Evolutionary conservation across 2,329 filamentous ascomycete species (phyloP), one percentile per base, ranked within the genome.

Genomic region (Scedosporium dehoogii): DNA sequence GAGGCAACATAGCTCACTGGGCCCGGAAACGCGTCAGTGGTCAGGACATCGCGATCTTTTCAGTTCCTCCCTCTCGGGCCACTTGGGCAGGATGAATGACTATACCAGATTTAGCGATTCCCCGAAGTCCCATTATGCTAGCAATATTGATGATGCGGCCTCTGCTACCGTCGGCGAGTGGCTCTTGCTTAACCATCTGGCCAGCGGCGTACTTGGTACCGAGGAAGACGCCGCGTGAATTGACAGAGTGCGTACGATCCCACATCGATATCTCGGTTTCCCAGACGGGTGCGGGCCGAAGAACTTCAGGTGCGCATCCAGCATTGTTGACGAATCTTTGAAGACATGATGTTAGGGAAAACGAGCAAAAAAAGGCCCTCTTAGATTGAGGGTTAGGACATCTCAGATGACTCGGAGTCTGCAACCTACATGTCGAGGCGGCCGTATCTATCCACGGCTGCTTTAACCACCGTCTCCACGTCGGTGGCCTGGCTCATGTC

Each of bases 151-250:
- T 48, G 6, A 21, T 48, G 44, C 44, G 16, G 10, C 16, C 44
- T 48, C 78, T 65, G 56, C 79, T 74, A 16, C 78, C 76, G 2
- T 65, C 68, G 1, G 65, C 63, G 3, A 72, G 69, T 0, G 72
- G 73, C 0, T 75, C 70, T 64, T 85, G 82, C 6, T 71, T 70
- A 10, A 82, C 69, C 79, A 85, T 83, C 64, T 82, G 81, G 0
- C 64, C 62, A 1, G 73, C 69, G 1, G 76, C 77, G 64, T 77
- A 79, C 59, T 82, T 83, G 63, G 71, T 76, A 0, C 72, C 70
- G 3, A 78, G 67, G 59, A 76, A 78, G 2, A 76, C 71, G 0
- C 72, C 73, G 12, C 69, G 74, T 6, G 67, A 62, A 53, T 78
- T 78, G 14, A 78, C 69, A 1, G 68, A 69, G 68, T 76, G 74